phyloP scores from a whole-genome alignment of 192 early-diverging fungal species.

The Backusella westeae region DNA sequence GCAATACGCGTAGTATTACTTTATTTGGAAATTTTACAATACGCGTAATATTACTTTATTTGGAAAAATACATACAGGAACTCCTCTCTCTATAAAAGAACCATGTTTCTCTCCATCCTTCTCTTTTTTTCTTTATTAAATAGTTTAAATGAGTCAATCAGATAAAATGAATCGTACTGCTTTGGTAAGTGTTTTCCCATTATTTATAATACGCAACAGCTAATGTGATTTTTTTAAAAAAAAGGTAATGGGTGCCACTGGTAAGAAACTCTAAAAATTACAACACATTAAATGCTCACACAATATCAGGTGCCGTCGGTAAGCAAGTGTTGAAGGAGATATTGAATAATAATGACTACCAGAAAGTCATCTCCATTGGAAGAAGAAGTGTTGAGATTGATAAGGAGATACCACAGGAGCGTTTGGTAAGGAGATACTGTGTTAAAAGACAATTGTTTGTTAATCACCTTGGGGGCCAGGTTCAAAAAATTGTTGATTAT shows the following conservation, averaged over 20 bases:
- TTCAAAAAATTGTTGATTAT: slow-evolving; percentile 72
- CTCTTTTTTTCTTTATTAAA: background rate
- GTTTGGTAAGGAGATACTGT: slow-evolving; percentile 29
- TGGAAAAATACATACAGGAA: background rate
- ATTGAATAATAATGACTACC: slow-evolving; percentile 42
- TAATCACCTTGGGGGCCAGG: slow-evolving; percentile 10
- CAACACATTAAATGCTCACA: background rate
- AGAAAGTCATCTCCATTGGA: slow-evolving; percentile 53
- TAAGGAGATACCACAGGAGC: slow-evolving; percentile 40
- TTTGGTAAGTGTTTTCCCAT: slow-evolving; percentile 4
- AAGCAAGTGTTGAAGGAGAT: slow-evolving; percentile 53
- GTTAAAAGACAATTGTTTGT: no score
- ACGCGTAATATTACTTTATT: background rate
- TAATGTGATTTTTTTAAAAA: no score
- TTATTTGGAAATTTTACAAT: background rate
- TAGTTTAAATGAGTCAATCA: background rate
- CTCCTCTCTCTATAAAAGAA: background rate
- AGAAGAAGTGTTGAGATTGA: slow-evolving; percentile 47
- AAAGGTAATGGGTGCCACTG: slow-evolving; percentile 28
- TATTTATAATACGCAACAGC: no score
- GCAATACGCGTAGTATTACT: background rate
- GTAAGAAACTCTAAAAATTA: background rate
- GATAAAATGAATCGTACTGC: background rate
- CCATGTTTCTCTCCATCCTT: background rate
- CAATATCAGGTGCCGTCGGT: slow-evolving; percentile 42